Evolutionary conservation across 148 eudicot species (phyloP), one percentile per base, ranked within the genome.

Genomic region (Nepenthes gracilis): DNA sequence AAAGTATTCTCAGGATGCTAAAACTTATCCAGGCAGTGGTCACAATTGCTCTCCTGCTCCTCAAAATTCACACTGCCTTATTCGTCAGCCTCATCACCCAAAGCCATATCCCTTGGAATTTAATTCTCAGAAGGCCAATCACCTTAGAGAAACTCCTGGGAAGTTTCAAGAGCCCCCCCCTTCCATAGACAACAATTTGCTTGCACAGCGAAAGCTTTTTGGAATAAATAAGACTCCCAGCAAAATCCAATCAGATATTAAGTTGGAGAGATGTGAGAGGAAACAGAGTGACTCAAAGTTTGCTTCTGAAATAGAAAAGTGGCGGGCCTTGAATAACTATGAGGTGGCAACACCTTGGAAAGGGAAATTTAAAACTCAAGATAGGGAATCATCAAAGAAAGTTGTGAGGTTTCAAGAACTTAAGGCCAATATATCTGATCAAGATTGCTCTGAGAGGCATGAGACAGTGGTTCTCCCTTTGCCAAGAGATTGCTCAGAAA

Each of bases 281-380:
- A 73, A 67, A 66, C 76, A 72, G 48, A 15, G 47, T n/a, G 77
- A 61, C 65, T 56, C 52, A 12, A 68, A 33, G 50, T 58, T 55
- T 52, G 53, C 38, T 50, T 58, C 73, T 2, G 74, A 69, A 49
- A 47, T 55, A 12, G 75, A 37, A 62, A 55, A 47, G 33, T 59
- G 52, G 4, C 70, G 5, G 36, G 55, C 43, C 48, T 58, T 51
- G 2, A 64, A 68, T 67, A 62, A 60, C 56, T 43, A 64, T 61
- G 68, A 66, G 57, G 65, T 49, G 5, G 60, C 54, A 15, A 60
- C 78, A 12, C 36, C 61, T 55, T 70, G 68, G 45, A 80, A 83
- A 65, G 86, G 91, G 59, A 88, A 75, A 66, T 45, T 51, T 52
- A 77, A 71, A 67, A 66, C 76, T 43, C 74, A 61, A 54, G 77